phyloP scores from a whole-genome alignment of 305 asterid species.

The Solanum hybrid region DNA sequence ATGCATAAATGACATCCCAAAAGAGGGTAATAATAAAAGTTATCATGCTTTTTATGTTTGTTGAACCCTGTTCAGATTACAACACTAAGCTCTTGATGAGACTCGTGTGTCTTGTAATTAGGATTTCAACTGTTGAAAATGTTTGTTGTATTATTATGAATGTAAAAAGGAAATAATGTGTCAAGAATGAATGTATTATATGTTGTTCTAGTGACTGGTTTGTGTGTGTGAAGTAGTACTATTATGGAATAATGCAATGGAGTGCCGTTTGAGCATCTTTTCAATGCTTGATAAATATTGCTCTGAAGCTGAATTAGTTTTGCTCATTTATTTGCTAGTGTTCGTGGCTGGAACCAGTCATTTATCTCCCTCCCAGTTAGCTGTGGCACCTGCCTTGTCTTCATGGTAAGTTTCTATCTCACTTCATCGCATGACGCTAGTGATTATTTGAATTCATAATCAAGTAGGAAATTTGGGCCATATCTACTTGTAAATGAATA shows the following conservation, averaged over 20 bases:
- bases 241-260: neutral
- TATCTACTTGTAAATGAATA: neutral
- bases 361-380: too few relatives aligned
- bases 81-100: neutral
- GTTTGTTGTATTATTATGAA: neutral
- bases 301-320: neutral
- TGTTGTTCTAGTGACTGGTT: neutral
- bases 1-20: neutral
- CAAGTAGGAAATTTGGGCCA: neutral
- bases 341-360: neutral
- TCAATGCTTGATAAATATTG: neutral
- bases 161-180: neutral
- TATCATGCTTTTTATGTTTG: neutral
- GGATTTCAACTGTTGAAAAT: neutral
- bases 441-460: neutral
- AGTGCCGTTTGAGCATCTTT: neutral
- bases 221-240: neutral
- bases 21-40: neutral
- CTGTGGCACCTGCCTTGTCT: neutral
- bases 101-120: neutral
- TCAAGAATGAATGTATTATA: neutral
- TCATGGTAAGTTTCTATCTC: neutral
- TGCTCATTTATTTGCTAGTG: neutral
- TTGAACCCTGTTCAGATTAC: neutral
- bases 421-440: neutral